phyloP scores from a whole-genome alignment of 148 eudicot species.

The Fagopyrum homotropicum region DNA sequence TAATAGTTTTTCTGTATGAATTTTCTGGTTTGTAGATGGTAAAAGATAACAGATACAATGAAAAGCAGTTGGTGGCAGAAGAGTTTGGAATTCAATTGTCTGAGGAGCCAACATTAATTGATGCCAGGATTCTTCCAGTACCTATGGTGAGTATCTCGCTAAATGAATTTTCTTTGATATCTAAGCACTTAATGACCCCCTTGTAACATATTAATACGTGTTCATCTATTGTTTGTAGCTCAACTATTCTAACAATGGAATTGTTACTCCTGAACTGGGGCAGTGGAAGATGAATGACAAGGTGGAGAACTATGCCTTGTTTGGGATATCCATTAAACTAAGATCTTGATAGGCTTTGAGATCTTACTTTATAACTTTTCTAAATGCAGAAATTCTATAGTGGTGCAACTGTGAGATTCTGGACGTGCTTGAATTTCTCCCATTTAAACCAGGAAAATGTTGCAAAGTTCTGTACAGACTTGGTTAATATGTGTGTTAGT shows the following conservation, averaged over 20 bases:
- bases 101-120: slow-evolving; percentile 35
- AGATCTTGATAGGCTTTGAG: neutral
- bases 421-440: slow-evolving; percentile 70
- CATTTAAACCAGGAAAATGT: slow-evolving; percentile 1
- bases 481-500: slow-evolving; percentile 47
- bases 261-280: slow-evolving; percentile 56
- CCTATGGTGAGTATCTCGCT: slow-evolving; percentile 41
- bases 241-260: slow-evolving; percentile 7
- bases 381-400: slow-evolving; percentile 59
- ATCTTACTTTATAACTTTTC: neutral
- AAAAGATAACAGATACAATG: slow-evolving; percentile 31
- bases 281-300: slow-evolving; percentile 84
- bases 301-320: slow-evolving; percentile 24
- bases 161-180: neutral
- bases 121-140: slow-evolving; percentile 76
- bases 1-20: neutral
- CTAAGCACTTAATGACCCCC: neutral
- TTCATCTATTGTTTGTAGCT: neutral
- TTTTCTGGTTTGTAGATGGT: slow-evolving; percentile 42
- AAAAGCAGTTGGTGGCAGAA: slow-evolving; percentile 25
- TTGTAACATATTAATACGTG: neutral
- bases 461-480: slow-evolving; percentile 28
- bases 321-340: neutral
- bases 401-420: slow-evolving; percentile 44
- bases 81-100: slow-evolving; percentile 67